phyloP scores from a whole-genome alignment of 176 grass and related monocot species.

The Oryza glaberrima region DNA sequence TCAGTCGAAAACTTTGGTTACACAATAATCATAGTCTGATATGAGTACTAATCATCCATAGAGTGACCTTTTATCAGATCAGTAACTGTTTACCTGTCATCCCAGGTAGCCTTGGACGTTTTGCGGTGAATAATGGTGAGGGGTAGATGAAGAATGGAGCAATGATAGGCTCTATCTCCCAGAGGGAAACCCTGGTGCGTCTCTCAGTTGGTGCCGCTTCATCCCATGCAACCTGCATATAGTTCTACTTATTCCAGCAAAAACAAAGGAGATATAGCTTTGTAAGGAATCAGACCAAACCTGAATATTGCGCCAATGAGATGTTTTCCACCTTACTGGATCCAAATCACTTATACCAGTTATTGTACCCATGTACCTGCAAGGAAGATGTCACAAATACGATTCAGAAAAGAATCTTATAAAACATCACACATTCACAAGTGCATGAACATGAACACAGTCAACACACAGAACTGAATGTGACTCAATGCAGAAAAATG shows the following conservation, averaged over 20 bases:
- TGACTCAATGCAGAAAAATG: conserved; percentile 23
- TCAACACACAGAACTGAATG: neutral
- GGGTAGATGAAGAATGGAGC: conserved; percentile 75
- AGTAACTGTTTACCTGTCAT: conserved; percentile 51
- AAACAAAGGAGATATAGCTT: conserved; percentile 24
- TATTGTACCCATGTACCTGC: conserved; percentile 84
- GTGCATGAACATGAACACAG: neutral
- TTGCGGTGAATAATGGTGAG: conserved; percentile 63
- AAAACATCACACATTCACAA: conserved; percentile 26
- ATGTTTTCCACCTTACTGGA: conserved; percentile 76
- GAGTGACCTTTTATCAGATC: neutral
- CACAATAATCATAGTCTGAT: conserved; percentile 3
- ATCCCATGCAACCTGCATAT: conserved; percentile 82
- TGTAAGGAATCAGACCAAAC: conserved; percentile 50
- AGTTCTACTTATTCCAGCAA: conserved; percentile 28
- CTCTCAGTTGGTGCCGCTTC: conserved; percentile 73
- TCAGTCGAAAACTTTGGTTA: conserved; percentile 8
- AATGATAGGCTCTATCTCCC: conserved; percentile 75
- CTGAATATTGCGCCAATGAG: conserved; percentile 79
- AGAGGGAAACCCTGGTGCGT: conserved; percentile 69
- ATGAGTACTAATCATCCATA: neutral
- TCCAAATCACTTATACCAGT: conserved; percentile 78
- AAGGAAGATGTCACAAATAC: conserved; percentile 24
- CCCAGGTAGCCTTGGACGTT: conserved; percentile 65
- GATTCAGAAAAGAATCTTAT: conserved; percentile 25